These are phyloP conservation scores for Inga oerstediana DNA, from an alignment of 306 rosid genomes.

Conservation along the genomic window DNA sequence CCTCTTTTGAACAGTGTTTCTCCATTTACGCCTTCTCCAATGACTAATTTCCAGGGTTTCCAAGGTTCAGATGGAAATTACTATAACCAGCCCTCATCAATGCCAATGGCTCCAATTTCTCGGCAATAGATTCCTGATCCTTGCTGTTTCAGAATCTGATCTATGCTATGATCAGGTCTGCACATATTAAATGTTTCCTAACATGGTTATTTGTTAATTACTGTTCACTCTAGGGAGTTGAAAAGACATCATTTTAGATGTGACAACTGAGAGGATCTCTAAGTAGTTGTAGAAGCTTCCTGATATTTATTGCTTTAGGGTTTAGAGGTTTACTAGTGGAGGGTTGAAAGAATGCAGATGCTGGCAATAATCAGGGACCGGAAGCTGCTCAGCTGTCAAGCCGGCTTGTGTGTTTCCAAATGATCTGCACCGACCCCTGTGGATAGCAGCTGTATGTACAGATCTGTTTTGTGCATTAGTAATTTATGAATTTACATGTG, in stretches of 20 bases:
- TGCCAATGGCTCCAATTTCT: constrained; percentile 85
- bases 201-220: constrained; percentile 31
- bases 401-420: constrained; percentile 25
- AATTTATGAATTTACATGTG: constrained; percentile 33
- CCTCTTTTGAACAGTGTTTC: constrained; percentile 53
- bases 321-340: constrained; percentile 36
- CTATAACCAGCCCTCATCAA: constrained; percentile 76
- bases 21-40: constrained; percentile 52
- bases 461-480: constrained; percentile 27
- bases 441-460: constrained; percentile 39
- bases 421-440: constrained; percentile 34
- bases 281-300: constrained; percentile 32
- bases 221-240: constrained; percentile 41
- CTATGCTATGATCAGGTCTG: constrained; percentile 50
- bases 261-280: constrained; percentile 33
- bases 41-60: constrained; percentile 72
- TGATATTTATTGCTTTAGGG: constrained; percentile 28
- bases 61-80: constrained; percentile 87
- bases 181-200: constrained; percentile 60
- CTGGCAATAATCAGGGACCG: constrained; percentile 24
- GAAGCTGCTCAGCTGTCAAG: constrained; percentile 25
- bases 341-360: constrained; percentile 27
- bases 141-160: constrained; percentile 49
- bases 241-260: constrained; percentile 22
- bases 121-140: constrained; percentile 56